Evolutionary conservation across 2,329 filamentous ascomycete genomes (phyloP).

Genomic region (Colletotrichum limetticola): DNA sequence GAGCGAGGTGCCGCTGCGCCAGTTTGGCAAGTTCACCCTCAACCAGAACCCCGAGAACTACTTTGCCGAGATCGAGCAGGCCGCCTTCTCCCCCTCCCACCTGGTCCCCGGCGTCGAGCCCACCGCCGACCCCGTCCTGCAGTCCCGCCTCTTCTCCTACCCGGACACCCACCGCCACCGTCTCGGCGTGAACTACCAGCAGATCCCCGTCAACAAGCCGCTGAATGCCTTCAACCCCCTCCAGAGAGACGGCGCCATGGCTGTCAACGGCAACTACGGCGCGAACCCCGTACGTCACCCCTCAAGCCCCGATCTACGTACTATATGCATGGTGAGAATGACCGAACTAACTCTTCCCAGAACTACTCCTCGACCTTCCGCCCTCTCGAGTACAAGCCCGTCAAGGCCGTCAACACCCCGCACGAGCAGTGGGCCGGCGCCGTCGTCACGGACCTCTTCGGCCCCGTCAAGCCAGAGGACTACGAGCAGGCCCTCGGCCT

Average conservation of each 20-base stretch:
- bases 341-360: background rate
- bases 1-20: slow-evolving; percentile 67
- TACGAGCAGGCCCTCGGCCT: slow-evolving; percentile 60
- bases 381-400: slow-evolving; percentile 53
- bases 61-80: slow-evolving; percentile 76
- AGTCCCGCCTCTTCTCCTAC: slow-evolving; percentile 70
- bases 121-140: slow-evolving; percentile 71
- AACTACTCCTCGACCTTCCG: slow-evolving; percentile 65
- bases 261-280: slow-evolving; percentile 73
- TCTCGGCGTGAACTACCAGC: slow-evolving; percentile 71
- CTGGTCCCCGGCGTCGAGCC: slow-evolving; percentile 73
- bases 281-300: slow-evolving; percentile 55
- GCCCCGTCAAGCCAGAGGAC: slow-evolving; percentile 58
- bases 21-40: slow-evolving; percentile 71
- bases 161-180: slow-evolving; percentile 72
- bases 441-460: slow-evolving; percentile 55
- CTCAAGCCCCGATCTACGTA: background rate
- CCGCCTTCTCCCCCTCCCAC: slow-evolving; percentile 72
- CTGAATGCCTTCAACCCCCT: slow-evolving; percentile 71
- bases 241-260: slow-evolving; percentile 79
- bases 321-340: background rate
- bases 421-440: slow-evolving; percentile 61
- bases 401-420: slow-evolving; percentile 49
- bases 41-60: slow-evolving; percentile 75
- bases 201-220: slow-evolving; percentile 71